A percentile compares a stretch with the other conserved stretches of the same genome.
These are phyloP conservation scores for Flammula alnicola DNA, from an alignment of 1,284 basidiomycete genomes.

Conservation along the genomic window DNA sequence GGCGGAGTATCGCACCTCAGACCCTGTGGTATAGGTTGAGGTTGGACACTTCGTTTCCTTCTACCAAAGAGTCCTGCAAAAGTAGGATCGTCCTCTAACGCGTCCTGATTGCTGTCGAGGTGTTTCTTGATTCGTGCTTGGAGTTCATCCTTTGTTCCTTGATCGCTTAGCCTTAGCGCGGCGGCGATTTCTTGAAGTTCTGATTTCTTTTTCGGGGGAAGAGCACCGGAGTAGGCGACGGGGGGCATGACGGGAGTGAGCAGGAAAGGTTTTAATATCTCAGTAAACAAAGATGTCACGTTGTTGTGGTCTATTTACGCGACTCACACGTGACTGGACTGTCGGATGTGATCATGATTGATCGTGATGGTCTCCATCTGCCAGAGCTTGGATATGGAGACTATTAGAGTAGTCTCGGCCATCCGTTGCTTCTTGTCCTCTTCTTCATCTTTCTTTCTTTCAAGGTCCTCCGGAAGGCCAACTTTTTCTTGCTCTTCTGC, in stretches of 20 bases:
- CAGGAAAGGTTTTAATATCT: slow-evolving; percentile 13
- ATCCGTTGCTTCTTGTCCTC: background rate
- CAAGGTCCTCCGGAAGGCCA: slow-evolving; percentile 44
- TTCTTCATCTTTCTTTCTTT: slow-evolving; percentile 28
- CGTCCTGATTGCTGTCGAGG: slow-evolving; percentile 53
- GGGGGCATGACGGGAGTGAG: slow-evolving; percentile 38
- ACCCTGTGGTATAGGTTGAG: slow-evolving; percentile 29
- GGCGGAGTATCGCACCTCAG: slow-evolving; percentile 17
- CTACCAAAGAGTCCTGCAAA: slow-evolving; percentile 60
- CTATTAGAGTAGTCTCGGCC: background rate
- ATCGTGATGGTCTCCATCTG: background rate
- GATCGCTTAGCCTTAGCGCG: slow-evolving; percentile 52
- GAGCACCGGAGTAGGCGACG: slow-evolving; percentile 47
- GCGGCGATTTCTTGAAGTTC: slow-evolving; percentile 62
- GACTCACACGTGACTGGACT: slow-evolving; percentile 33
- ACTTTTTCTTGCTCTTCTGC: slow-evolving; percentile 23
- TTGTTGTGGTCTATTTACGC: slow-evolving; percentile 38
- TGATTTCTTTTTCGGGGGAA: slow-evolving; percentile 62
- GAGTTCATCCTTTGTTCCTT: slow-evolving; percentile 65
- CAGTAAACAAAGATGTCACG: slow-evolving; percentile 25
- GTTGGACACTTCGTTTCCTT: slow-evolving; percentile 47
- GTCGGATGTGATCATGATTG: background rate
- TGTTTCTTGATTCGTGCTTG: slow-evolving; percentile 60
- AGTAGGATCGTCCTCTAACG: slow-evolving; percentile 54
- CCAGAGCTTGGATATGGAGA: background rate